Evolutionary conservation across 352 stramenopile species (phyloP).

Genomic region (Peronospora farinosa): DNA sequence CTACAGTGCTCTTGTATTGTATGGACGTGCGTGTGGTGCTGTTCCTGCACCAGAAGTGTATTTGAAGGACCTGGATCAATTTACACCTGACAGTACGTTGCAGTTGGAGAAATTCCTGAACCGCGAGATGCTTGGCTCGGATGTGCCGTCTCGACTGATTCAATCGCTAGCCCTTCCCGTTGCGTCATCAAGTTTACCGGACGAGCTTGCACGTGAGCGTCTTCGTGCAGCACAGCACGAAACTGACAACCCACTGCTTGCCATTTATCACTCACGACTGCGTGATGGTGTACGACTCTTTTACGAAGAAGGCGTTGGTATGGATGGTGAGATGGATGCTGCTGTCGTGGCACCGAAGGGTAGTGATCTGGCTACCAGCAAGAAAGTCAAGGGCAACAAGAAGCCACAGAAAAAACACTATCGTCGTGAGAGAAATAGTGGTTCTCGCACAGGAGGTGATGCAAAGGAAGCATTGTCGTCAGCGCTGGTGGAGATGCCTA

Average conservation of each 20-base stretch:
- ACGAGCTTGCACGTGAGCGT: conserved; percentile 19
- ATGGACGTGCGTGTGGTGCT: conserved; percentile 51
- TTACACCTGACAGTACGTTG: conserved; percentile 29
- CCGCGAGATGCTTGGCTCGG: conserved; percentile 31
- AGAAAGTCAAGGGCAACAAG: too few relatives aligned
- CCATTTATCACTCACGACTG: conserved; percentile 53
- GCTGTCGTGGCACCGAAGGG: conserved; percentile 37
- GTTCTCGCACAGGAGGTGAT: conserved; percentile 2
- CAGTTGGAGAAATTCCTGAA: conserved; percentile 58
- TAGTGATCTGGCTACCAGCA: conserved; percentile 10
- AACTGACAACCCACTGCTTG: conserved; percentile 40
- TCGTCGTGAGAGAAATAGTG: conserved; percentile 35
- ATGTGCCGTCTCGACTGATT: conserved; percentile 21
- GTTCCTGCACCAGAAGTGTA: conserved; percentile 56
- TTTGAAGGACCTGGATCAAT: conserved; percentile 46
- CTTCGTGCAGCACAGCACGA: conserved; percentile 20
- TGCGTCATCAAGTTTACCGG: conserved; percentile 11
- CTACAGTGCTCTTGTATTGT: conserved; percentile 65
- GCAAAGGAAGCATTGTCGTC: conserved; percentile 5
- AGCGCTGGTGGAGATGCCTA: conserved; percentile 42
- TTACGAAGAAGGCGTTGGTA: conserved; percentile 72
- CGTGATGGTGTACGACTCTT: conserved; percentile 69
- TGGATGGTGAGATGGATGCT: conserved; percentile 75
- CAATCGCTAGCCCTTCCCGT: conserved; percentile 41
- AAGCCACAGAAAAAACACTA: conserved; percentile 63